These are phyloP conservation scores for Iris pallida DNA, from an alignment of 116 monocot species.

Conservation along the genomic window DNA sequence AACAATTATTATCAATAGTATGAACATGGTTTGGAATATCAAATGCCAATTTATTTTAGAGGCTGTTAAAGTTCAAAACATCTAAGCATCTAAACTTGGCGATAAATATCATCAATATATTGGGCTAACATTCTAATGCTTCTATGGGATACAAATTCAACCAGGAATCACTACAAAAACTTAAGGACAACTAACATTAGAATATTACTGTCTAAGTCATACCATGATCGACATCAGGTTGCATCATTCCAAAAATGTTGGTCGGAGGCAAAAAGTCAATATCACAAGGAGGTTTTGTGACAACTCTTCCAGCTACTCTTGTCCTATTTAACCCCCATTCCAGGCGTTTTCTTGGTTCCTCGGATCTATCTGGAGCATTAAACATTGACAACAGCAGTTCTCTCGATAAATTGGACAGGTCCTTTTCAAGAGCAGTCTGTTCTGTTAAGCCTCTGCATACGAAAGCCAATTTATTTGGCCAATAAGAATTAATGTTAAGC, in stretches of 20 bases:
- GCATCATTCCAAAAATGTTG: conserved; percentile 8
- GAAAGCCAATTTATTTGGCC: conserved; percentile 1
- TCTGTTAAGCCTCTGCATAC: conserved; percentile 22
- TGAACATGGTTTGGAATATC: too few species aligned
- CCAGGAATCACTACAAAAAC: neutral
- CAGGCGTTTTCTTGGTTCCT: conserved; percentile 41
- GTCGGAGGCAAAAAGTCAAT: conserved; percentile 6
- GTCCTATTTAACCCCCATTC: conserved; percentile 60
- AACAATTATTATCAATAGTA: too few species aligned
- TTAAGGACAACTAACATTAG: neutral
- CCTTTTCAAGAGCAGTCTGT: conserved; percentile 9
- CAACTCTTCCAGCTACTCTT: conserved; percentile 31
- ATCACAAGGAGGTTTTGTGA: conserved; percentile 44
- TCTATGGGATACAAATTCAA: neutral
- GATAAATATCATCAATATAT: neutral
- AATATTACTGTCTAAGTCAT: neutral
- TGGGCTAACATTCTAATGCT: neutral
- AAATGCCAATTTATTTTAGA: too few species aligned
- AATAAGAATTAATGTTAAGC: neutral
- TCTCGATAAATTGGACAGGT: conserved; percentile 35
- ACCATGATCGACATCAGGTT: conserved; percentile 21
- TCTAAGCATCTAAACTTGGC: too few species aligned
- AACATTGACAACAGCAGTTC: conserved; percentile 72
- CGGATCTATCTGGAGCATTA: conserved; percentile 33
- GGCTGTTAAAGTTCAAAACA: too few species aligned